phyloP scores from a whole-genome alignment of 75 land plant genomes.

The Cupressus sempervirens region DNA sequence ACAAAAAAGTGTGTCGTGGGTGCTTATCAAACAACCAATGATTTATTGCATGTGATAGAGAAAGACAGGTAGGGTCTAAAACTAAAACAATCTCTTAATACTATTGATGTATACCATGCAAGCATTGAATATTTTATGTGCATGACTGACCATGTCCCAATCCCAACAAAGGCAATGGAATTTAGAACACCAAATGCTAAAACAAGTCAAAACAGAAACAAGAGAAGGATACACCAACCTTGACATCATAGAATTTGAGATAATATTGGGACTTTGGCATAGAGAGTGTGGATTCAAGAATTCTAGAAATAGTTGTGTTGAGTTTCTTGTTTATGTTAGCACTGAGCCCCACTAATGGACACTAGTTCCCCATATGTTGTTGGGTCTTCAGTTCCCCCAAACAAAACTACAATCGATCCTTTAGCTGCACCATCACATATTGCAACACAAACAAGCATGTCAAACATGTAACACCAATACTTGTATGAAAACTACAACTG shows the following conservation, averaged over 20 bases:
- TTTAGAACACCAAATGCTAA: background rate
- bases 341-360: conserved; percentile 65
- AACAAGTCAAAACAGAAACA: background rate
- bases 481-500: background rate
- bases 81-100: background rate
- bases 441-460: conserved; percentile 1
- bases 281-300: conserved; percentile 45
- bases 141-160: conserved; percentile 13
- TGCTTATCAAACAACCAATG: background rate
- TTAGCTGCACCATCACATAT: conserved; percentile 78
- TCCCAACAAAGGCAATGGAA: background rate
- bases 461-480: background rate
- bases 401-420: conserved; percentile 61
- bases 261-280: conserved; percentile 57
- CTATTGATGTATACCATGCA: conserved; percentile 13
- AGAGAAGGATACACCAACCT: conserved; percentile 20
- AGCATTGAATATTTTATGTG: conserved; percentile 12
- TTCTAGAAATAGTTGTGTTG: conserved; percentile 51
- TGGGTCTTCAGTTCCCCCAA: conserved; percentile 71
- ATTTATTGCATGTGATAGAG: conserved; percentile 5
- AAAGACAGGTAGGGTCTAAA: background rate
- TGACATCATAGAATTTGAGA: conserved; percentile 65
- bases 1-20: background rate
- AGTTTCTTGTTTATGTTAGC: conserved; percentile 57
- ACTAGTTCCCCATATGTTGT: conserved; percentile 74